Percentiles rank a stretch among this genome's conserved stretches.
Evolutionary conservation across 495 filamentous ascomycete genomes (phyloP).

Genomic region (Penicillium macrosclerotiorum): DNA sequence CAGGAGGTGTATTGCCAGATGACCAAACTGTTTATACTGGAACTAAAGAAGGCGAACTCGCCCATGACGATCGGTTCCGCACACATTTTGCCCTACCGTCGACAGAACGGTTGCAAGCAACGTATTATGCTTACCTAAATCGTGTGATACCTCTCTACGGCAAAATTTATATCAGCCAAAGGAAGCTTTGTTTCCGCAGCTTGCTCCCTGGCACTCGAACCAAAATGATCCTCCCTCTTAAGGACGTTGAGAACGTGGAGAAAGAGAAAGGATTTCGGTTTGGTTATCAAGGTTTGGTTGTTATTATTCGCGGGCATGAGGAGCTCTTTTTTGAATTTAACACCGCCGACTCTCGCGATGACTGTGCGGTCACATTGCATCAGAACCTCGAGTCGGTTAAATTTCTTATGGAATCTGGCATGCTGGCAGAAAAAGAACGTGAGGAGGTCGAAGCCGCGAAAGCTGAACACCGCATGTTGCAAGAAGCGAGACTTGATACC

Average conservation of each 20-base stretch:
- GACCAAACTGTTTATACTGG: conserved; percentile 62
- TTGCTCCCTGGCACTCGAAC: conserved; percentile 86
- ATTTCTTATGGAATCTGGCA: conserved; percentile 68
- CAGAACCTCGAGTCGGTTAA: conserved; percentile 70
- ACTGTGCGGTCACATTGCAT: conserved; percentile 79
- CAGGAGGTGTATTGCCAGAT: conserved; percentile 64
- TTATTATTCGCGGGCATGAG: conserved; percentile 90
- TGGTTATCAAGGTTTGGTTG: conserved; percentile 85
- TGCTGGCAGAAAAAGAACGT: conserved; percentile 66
- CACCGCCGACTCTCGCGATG: conserved; percentile 72
- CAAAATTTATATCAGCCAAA: conserved; percentile 91
- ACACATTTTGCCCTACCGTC: conserved; percentile 85
- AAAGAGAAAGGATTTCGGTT: conserved; percentile 95
- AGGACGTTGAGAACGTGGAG: conserved; percentile 89
- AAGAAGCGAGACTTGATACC: conserved; percentile 69
- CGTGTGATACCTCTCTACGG: conserved; percentile 91
- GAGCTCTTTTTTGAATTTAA: conserved; percentile 97
- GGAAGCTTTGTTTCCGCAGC: conserved; percentile 92
- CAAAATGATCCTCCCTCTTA: conserved; percentile 87
- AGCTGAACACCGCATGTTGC: conserved; percentile 76
- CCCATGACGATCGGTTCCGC: conserved; percentile 75
- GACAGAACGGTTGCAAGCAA: conserved; percentile 82
- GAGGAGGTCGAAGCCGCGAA: conserved; percentile 74
- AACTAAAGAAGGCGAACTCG: conserved; percentile 58
- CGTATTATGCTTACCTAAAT: conserved; percentile 85